phyloP scores from a whole-genome alignment of 495 filamentous ascomycete genomes.

The Bacidia rubella region DNA sequence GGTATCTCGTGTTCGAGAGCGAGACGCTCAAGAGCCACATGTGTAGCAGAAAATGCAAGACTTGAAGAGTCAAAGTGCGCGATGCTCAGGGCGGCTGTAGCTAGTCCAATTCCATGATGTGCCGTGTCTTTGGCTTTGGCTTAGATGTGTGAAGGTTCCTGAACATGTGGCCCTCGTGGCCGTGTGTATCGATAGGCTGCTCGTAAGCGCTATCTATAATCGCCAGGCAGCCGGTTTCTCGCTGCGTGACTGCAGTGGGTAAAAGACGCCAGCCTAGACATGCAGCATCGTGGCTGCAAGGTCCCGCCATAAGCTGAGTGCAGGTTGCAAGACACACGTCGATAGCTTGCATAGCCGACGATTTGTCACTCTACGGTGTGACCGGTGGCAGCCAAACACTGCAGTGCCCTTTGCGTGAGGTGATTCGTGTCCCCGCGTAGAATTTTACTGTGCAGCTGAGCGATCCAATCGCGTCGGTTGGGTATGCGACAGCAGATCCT shows the following conservation, averaged over 20 bases:
- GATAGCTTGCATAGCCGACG: constrained; percentile 1
- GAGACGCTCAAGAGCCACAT: not conserved
- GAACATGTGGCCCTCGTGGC: too few relatives aligned
- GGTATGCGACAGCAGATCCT: not conserved
- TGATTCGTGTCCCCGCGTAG: constrained; percentile 1
- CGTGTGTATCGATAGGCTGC: constrained; percentile 5
- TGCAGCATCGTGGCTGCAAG: constrained; percentile 2
- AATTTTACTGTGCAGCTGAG: not conserved
- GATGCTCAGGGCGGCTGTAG: constrained; percentile 12
- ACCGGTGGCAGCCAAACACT: not conserved
- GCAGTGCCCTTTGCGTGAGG: not conserved
- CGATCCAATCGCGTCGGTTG: not conserved
- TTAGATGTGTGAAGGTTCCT: too few relatives aligned
- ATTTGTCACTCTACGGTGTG: constrained; percentile 5
- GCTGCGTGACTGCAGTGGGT: not conserved
- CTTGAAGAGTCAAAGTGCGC: not conserved
- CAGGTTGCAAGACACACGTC: not conserved
- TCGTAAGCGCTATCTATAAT: constrained; percentile 5
- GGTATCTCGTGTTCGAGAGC: not conserved
- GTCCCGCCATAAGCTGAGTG: constrained; percentile 3
- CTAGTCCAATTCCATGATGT: constrained; percentile 6
- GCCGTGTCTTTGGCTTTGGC: not conserved
- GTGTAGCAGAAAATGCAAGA: not conserved
- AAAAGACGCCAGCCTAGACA: not conserved
- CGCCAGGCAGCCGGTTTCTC: not conserved